phyloP scores from a whole-genome alignment of 2,329 filamentous ascomycete species.

The Epichloe sp. region DNA sequence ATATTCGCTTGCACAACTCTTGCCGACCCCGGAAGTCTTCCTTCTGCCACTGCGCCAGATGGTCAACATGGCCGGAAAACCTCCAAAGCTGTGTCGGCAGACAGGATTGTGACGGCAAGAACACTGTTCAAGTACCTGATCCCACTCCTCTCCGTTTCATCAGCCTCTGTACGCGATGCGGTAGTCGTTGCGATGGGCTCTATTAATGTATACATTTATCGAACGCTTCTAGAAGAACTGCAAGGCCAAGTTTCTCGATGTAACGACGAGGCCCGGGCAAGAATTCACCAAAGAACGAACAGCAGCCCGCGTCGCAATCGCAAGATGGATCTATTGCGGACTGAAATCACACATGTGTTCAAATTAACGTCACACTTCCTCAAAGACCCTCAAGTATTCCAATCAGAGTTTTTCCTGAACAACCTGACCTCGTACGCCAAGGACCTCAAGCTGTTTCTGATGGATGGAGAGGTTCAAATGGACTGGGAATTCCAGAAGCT shows the following conservation, averaged over 20 bases:
- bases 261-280: constrained; percentile 75
- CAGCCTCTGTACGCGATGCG: constrained; percentile 71
- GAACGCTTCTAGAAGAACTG: constrained; percentile 77
- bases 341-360: constrained; percentile 93
- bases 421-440: constrained; percentile 85
- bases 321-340: constrained; percentile 75
- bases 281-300: constrained; percentile 74
- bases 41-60: constrained; percentile 29
- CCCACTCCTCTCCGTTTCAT: constrained; percentile 68
- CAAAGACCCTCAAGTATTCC: constrained; percentile 61
- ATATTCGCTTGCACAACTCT: constrained; percentile 95
- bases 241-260: constrained; percentile 77
- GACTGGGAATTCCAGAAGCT: constrained; percentile 91
- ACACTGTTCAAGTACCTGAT: constrained; percentile 87
- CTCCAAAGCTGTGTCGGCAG: constrained; percentile 53
- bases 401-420: constrained; percentile 79
- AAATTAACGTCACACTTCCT: constrained; percentile 87
- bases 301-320: constrained; percentile 73
- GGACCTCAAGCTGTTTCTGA: constrained; percentile 85
- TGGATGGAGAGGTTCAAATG: constrained; percentile 86
- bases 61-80: constrained; percentile 69
- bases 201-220: constrained; percentile 89
- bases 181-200: constrained; percentile 87
- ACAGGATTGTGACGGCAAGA: constrained; percentile 76
- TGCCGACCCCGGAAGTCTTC: constrained; percentile 60